phyloP scores from a whole-genome alignment of 2,329 filamentous ascomycete genomes.

The Penicillium palitans region DNA sequence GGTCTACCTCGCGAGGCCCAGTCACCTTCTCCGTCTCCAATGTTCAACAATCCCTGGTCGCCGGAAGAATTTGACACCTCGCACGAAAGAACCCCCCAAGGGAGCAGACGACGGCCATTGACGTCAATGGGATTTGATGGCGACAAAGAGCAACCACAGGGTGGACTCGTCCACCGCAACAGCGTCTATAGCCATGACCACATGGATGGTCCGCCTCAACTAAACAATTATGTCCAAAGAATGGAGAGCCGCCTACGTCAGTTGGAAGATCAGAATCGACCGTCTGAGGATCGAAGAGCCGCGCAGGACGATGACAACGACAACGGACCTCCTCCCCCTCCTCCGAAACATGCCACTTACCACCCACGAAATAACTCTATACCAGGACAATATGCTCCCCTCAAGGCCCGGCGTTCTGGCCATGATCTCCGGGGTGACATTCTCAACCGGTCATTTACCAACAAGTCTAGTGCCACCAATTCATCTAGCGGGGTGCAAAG shows the following conservation, averaged over 20 bases:
- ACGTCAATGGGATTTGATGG: slow-evolving; percentile 72
- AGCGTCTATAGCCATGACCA: slow-evolving; percentile 38
- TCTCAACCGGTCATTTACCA: slow-evolving; percentile 79
- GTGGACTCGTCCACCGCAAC: slow-evolving; percentile 55
- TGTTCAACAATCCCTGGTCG: slow-evolving; percentile 71
- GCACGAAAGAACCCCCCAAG: slow-evolving; percentile 33
- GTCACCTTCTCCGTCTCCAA: slow-evolving; percentile 53
- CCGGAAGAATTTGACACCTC: slow-evolving; percentile 76
- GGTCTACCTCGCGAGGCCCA: slow-evolving; percentile 58
- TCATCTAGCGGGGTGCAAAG: slow-evolving; percentile 73
- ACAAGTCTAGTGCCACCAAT: slow-evolving; percentile 80
- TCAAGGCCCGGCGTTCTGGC: slow-evolving; percentile 53
- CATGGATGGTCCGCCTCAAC: slow-evolving; percentile 64
- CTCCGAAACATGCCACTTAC: slow-evolving; percentile 56
- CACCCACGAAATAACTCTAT: slow-evolving; percentile 47
- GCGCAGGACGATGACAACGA: slow-evolving; percentile 50
- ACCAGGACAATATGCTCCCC: slow-evolving; percentile 38
- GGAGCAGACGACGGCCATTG: slow-evolving; percentile 57
- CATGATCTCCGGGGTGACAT: slow-evolving; percentile 72
- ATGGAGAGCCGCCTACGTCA: slow-evolving; percentile 82
- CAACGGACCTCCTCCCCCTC: slow-evolving; percentile 60
- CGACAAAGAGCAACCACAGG: slow-evolving; percentile 54
- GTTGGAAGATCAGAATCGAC: slow-evolving; percentile 59
- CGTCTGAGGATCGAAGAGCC: slow-evolving; percentile 52
- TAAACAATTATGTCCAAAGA: slow-evolving; percentile 83